Evolutionary conservation across 352 stramenopile genomes (phyloP), one percentile per base, ranked within the genome.

Genomic region (Pythium phragmiticola): DNA sequence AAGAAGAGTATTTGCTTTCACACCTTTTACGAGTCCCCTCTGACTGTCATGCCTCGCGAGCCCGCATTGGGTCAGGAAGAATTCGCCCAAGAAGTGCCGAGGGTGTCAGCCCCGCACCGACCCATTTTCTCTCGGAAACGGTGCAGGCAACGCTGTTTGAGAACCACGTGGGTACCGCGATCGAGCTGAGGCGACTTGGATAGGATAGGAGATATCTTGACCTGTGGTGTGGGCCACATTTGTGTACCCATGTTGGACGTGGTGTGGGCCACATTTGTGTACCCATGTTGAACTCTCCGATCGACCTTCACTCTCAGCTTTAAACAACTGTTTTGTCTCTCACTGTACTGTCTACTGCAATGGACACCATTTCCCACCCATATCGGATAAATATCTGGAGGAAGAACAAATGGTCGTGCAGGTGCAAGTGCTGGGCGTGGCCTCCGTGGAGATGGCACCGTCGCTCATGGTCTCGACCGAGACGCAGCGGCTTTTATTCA

Each of bases 401-500:
- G 3, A 5, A 5, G 26, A 41, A 8, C 36, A 41, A 21, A 95
- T 95, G 86, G 82, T 91, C 39, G 73, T 93, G 42, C 74, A 89
- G 11, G 63, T 89, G 43, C 86, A 95, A 60, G 74, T 95, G 39
- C 66, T 95, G 45, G 90, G 84, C 71, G 82, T 91, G 19, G 64
- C 69, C 56, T 92, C 84, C 33, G 69, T 78, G 34, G 86, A 95
- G 74, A 93, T 89, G 66, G 63, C 80, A 28, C 84, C 86, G 39
- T 80, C 75, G 50, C 72, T 95, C 41, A 76, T 95, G 48, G 68
- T 95, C 2, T 72, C 82, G 23, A 92, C 81, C 2, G 82, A 95
- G 59, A 75, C 68, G 57, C 61, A 73, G 57, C 61, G 61, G 2
- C 93, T 95, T 65, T 63, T 97, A 21, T 96, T 97, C 64, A 95